phyloP scores from a whole-genome alignment of 2,329 filamentous ascomycete genomes.

The Colletotrichum salicis region DNA sequence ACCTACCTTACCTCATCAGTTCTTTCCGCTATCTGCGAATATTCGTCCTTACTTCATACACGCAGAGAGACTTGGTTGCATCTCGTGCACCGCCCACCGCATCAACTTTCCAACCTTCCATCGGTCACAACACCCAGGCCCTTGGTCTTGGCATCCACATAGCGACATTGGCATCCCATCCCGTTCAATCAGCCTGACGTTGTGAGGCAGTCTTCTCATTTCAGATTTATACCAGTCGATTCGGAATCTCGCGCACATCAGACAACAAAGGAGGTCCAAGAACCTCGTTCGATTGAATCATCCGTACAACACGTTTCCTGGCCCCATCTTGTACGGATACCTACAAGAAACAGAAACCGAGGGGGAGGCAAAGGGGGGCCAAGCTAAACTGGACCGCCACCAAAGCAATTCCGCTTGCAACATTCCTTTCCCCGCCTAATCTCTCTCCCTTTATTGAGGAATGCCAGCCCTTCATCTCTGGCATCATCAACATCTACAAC shows the following conservation, averaged over 20 bases:
- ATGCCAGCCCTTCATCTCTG: background rate
- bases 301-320: background rate
- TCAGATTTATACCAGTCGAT: background rate
- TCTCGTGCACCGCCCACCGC: background rate
- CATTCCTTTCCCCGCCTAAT: background rate
- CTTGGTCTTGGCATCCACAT: constrained; percentile 26
- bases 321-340: background rate
- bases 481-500: background rate
- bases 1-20: constrained; percentile 3
- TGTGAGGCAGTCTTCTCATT: background rate
- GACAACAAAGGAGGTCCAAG: background rate
- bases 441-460: background rate
- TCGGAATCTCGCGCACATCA: background rate
- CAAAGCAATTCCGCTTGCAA: background rate
- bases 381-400: background rate
- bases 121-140: background rate
- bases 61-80: background rate
- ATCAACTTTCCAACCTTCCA: background rate
- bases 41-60: background rate
- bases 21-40: background rate
- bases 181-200: background rate
- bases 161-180: constrained; percentile 29
- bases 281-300: background rate
- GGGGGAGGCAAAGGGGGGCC: background rate
- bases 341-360: background rate